A percentile compares a stretch with the other conserved stretches of the same genome.
These are phyloP conservation scores for Aphanomyces astaci DNA, from an alignment of 352 stramenopile species.

Conservation along the genomic window DNA sequence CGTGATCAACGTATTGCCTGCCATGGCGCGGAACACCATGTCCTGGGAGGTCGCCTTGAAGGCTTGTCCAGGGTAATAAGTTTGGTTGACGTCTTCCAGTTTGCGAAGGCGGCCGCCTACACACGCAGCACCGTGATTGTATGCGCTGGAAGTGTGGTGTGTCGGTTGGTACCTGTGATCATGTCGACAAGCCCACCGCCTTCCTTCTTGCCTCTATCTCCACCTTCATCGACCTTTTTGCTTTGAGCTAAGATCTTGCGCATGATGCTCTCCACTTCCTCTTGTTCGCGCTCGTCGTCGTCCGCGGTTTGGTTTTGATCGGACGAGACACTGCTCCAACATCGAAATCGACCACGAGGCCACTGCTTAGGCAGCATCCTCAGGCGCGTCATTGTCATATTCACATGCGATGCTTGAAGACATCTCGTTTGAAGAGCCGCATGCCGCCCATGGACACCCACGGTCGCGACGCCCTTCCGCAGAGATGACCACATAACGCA, in stretches of 20 bases:
- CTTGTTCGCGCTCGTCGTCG: constrained; percentile 19
- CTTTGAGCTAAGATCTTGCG: constrained; percentile 15
- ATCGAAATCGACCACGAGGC: background rate
- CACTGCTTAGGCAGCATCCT: background rate
- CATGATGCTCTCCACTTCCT: constrained; percentile 24
- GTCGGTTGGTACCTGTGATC: constrained; percentile 2
- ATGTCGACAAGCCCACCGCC: constrained; percentile 17
- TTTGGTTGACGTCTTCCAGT: constrained; percentile 78
- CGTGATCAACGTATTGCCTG: constrained; percentile 93
- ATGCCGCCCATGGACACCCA: background rate
- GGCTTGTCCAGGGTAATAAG: constrained; percentile 75
- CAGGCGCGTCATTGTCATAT: background rate
- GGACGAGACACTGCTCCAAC: constrained; percentile 11
- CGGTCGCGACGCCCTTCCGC: background rate
- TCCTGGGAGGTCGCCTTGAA: constrained; percentile 69
- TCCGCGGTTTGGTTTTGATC: constrained; percentile 9
- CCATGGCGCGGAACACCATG: constrained; percentile 84
- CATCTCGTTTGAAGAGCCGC: background rate
- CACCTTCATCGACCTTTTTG: constrained; percentile 10
- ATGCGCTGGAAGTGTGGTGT: too few relatives aligned
- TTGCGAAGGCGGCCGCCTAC: constrained; percentile 14
- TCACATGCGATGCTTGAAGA: background rate
- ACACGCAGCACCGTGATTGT: background rate
- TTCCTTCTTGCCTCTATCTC: background rate
- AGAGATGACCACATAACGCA: background rate